Percentiles rank a stretch among this genome's conserved stretches.
Evolutionary conservation across 1,284 basidiomycete species (phyloP).

Genomic region (Cystobasidium sp.): DNA sequence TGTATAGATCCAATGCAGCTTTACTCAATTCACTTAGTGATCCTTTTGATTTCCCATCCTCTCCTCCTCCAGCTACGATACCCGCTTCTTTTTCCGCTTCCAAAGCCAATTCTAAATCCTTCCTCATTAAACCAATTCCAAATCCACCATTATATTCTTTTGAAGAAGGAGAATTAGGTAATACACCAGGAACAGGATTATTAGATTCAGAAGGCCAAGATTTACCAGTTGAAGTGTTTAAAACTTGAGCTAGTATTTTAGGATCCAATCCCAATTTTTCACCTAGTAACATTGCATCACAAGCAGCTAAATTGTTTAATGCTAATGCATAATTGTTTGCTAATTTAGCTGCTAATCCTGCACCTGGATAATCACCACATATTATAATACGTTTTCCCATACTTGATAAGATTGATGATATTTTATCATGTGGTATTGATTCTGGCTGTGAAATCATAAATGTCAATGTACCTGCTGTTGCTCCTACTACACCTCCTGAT

Average conservation of each 20-base stretch:
- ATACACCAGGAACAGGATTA: slow-evolving; percentile 79
- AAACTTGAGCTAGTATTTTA: slow-evolving; percentile 72
- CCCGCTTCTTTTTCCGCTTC: slow-evolving; percentile 64
- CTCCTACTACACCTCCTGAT: slow-evolving; percentile 80
- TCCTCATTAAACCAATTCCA: slow-evolving; percentile 79
- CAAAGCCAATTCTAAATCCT: slow-evolving; percentile 81
- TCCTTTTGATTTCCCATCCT: slow-evolving; percentile 62
- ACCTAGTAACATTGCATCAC: slow-evolving; percentile 82
- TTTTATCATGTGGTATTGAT: slow-evolving; percentile 58
- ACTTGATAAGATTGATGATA: slow-evolving; percentile 62
- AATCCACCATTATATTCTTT: slow-evolving; percentile 76
- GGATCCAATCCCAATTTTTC: slow-evolving; percentile 75
- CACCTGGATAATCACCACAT: slow-evolving; percentile 78
- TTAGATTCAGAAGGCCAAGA: slow-evolving; percentile 86
- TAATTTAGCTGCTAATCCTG: slow-evolving; percentile 82
- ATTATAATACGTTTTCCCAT: slow-evolving; percentile 84
- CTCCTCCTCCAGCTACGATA: slow-evolving; percentile 49
- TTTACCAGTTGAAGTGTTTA: slow-evolving; percentile 66
- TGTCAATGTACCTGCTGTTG: slow-evolving; percentile 79
- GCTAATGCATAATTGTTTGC: slow-evolving; percentile 68
- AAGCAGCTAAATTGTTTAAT: slow-evolving; percentile 49
- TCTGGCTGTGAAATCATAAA: slow-evolving; percentile 73
- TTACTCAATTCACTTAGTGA: slow-evolving; percentile 61
- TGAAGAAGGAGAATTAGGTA: slow-evolving; percentile 73
- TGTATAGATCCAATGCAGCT: slow-evolving; percentile 64